These are phyloP conservation scores for Lactarius tabidus DNA, from an alignment of 768 basidiomycete genomes.

Conservation along the genomic window DNA sequence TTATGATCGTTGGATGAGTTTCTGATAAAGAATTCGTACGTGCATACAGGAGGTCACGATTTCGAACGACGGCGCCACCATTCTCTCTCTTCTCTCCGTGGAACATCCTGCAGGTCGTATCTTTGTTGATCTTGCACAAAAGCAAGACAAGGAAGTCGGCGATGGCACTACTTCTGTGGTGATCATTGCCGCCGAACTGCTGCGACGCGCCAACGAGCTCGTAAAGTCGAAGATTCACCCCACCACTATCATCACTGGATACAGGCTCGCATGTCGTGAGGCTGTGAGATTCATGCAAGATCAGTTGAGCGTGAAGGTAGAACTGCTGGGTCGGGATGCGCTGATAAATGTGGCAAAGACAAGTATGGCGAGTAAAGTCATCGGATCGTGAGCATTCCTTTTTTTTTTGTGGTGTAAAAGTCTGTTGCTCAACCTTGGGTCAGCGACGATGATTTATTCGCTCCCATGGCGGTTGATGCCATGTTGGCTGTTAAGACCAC, in stretches of 20 bases:
- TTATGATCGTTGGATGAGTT: not conserved
- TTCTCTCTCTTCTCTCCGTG: conserved; percentile 87
- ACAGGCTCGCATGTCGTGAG: conserved; percentile 93
- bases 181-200: conserved; percentile 93
- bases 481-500: conserved; percentile 96
- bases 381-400: conserved; percentile 79
- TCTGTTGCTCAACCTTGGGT: conserved; percentile 9
- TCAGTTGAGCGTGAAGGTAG: conserved; percentile 92
- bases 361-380: conserved; percentile 98
- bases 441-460: conserved; percentile 97
- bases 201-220: conserved; percentile 94
- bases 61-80: conserved; percentile 99
- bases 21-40: conserved; percentile 23
- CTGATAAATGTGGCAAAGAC: conserved; percentile 97
- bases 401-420: not conserved
- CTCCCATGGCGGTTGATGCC: conserved; percentile 97
- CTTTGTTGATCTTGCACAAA: conserved; percentile 97
- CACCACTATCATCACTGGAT: conserved; percentile 98
- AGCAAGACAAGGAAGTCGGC: conserved; percentile 98
- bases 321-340: conserved; percentile 85
- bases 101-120: conserved; percentile 97
- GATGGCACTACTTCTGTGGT: conserved; percentile 99
- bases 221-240: conserved; percentile 98
- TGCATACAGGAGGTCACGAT: conserved; percentile 89
- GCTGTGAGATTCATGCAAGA: conserved; percentile 98